A percentile compares a stretch with the other conserved stretches of the same genome.
Evolutionary conservation across 495 filamentous ascomycete species (phyloP).

Genomic region (Daldinia childiae): DNA sequence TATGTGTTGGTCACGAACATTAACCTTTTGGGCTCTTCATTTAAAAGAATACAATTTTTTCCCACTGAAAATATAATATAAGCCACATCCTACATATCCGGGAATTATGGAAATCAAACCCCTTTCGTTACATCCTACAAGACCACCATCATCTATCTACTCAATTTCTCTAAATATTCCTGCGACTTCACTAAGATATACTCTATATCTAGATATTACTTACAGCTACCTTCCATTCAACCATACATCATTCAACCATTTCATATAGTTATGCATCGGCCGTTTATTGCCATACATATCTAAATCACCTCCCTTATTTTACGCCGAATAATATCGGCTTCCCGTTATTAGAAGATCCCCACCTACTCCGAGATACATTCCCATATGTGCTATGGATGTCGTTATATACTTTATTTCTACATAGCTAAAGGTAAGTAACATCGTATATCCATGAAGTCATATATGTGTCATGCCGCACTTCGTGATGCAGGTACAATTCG

Average conservation of each 20-base stretch:
- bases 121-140: conserved; percentile 17
- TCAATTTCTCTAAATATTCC: conserved; percentile 12
- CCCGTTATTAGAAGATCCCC: conserved; percentile 6
- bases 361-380: neutral
- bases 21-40: neutral
- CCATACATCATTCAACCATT: conserved; percentile 29
- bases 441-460: conserved; percentile 28
- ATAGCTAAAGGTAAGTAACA: conserved; percentile 8
- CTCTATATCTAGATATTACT: conserved; percentile 12
- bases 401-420: neutral
- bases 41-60: neutral
- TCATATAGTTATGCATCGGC: neutral
- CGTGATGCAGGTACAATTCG: conserved; percentile 22
- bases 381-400: neutral
- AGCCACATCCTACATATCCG: neutral
- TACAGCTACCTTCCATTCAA: conserved; percentile 18
- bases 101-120: neutral
- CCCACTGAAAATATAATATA: neutral
- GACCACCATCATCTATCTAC: conserved; percentile 10
- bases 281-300: conserved; percentile 2
- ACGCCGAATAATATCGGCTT: conserved; percentile 3
- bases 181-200: conserved; percentile 8
- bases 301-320: neutral
- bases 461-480: conserved; percentile 35
- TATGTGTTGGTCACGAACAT: neutral